phyloP scores from a whole-genome alignment of 1,284 basidiomycete species.

The Heterobasidion irregulare region DNA sequence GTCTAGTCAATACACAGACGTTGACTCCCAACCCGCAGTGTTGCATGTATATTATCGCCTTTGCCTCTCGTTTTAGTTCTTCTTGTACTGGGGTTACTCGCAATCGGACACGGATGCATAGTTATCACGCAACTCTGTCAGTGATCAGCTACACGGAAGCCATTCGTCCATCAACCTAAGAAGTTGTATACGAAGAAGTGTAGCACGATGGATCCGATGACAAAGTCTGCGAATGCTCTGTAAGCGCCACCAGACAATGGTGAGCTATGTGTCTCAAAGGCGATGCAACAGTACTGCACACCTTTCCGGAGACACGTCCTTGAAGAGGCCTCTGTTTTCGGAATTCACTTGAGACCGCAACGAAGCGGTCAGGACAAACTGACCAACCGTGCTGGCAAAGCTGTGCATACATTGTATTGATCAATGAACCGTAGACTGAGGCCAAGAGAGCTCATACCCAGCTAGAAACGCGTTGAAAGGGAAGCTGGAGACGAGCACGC shows the following conservation, averaged over 20 bases:
- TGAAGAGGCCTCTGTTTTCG: constrained; percentile 73
- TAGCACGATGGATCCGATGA: constrained; percentile 86
- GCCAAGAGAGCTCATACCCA: constrained; percentile 52
- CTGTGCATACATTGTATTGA: constrained; percentile 33
- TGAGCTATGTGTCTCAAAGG: not conserved
- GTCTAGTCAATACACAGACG: no score
- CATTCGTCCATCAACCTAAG: constrained; percentile 47
- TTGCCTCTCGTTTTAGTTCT: not conserved
- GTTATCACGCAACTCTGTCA: no score
- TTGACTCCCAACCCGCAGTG: no score
- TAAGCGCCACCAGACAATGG: not conserved
- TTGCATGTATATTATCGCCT: not conserved
- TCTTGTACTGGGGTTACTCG: not conserved
- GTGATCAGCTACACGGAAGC: not conserved
- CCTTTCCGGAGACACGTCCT: constrained; percentile 93
- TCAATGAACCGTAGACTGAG: not conserved
- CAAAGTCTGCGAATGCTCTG: constrained; percentile 96
- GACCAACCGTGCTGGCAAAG: constrained; percentile 89
- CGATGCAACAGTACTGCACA: constrained; percentile 26
- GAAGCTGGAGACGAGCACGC: constrained; percentile 85
- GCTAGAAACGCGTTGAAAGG: constrained; percentile 97
- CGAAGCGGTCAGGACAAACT: constrained; percentile 93
- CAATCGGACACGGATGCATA: no score
- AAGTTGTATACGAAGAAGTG: constrained; percentile 99
- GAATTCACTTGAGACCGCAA: constrained; percentile 91